Conservation (phyloP, 176 grass and related monocot species). For the Oryza rufipogon region DNA sequence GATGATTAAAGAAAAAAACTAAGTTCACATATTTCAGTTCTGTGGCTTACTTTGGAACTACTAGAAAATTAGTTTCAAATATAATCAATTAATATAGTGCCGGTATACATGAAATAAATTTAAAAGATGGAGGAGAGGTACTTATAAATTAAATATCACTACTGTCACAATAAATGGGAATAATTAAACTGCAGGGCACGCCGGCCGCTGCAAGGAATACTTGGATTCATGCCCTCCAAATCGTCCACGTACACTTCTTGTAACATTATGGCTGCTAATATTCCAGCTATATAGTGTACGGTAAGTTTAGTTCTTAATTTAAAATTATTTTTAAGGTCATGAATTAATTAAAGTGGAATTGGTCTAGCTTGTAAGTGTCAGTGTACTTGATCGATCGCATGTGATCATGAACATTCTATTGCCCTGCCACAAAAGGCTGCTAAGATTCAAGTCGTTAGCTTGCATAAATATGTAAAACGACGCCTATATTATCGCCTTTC, state of each 20-base stretch:
- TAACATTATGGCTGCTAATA: not conserved
- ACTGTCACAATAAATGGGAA: not conserved
- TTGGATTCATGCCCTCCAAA: not conserved
- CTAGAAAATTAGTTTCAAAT: not conserved
- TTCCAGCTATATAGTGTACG: not conserved
- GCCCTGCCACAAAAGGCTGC: not conserved
- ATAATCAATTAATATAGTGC: not conserved
- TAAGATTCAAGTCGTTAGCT: constrained; percentile 14
- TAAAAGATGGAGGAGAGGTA: not conserved
- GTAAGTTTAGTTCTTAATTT: not conserved
- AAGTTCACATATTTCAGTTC: too few species aligned
- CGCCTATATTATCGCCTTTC: not conserved
- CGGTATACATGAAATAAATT: not conserved
- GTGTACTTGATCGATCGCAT: not conserved
- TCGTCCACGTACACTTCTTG: constrained; percentile 14
- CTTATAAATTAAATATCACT: not conserved
- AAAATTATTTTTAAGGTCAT: not conserved
- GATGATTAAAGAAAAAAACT: too few species aligned
- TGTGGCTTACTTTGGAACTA: not conserved
- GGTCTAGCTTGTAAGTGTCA: not conserved
- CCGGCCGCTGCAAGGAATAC: too few species aligned
- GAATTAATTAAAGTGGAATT: not conserved
- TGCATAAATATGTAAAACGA: not conserved
- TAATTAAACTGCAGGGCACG: not conserved
- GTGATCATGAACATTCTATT: constrained; percentile 31